phyloP scores from a whole-genome alignment of 371 early-diverging fungal species.

The Lichtheimia ramosa region DNA sequence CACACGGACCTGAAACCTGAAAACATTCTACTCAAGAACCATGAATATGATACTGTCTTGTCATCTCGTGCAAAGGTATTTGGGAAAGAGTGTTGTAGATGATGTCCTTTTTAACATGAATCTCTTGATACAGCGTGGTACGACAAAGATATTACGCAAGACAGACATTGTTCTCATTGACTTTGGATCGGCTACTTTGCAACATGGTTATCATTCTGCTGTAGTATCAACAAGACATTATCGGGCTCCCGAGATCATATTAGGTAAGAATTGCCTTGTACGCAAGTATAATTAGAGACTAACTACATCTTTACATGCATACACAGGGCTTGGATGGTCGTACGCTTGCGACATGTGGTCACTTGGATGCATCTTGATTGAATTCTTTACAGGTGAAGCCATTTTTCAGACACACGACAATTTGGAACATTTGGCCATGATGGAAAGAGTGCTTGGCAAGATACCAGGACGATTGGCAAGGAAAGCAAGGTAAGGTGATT shows the following conservation, averaged over 20 bases:
- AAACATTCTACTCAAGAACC: slow-evolving; percentile 72
- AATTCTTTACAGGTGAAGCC: slow-evolving; percentile 93
- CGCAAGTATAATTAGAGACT: slow-evolving; percentile 56
- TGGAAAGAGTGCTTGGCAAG: slow-evolving; percentile 64
- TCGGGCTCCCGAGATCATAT: slow-evolving; percentile 95
- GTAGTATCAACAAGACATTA: slow-evolving; percentile 96
- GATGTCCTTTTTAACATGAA: background rate
- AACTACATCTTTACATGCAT: background rate
- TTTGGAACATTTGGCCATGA: slow-evolving; percentile 76
- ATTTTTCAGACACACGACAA: slow-evolving; percentile 94
- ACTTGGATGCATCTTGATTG: slow-evolving; percentile 93
- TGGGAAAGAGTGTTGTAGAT: background rate
- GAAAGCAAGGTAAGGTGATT: slow-evolving; percentile 23
- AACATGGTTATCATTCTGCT: slow-evolving; percentile 88
- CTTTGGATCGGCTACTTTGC: slow-evolving; percentile 93
- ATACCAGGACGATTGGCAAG: slow-evolving; percentile 43
- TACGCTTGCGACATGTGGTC: slow-evolving; percentile 98
- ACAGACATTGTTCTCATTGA: slow-evolving; percentile 90
- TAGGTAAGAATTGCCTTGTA: slow-evolving; percentile 89
- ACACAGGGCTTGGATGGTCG: slow-evolving; percentile 78
- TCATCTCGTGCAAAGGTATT: background rate
- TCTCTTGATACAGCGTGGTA: background rate
- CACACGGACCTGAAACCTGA: slow-evolving; percentile 96
- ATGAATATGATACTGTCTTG: slow-evolving; percentile 92
- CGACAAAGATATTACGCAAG: slow-evolving; percentile 50